phyloP scores from a whole-genome alignment of 1,284 basidiomycete species.

The Apiotrichum porosum region DNA sequence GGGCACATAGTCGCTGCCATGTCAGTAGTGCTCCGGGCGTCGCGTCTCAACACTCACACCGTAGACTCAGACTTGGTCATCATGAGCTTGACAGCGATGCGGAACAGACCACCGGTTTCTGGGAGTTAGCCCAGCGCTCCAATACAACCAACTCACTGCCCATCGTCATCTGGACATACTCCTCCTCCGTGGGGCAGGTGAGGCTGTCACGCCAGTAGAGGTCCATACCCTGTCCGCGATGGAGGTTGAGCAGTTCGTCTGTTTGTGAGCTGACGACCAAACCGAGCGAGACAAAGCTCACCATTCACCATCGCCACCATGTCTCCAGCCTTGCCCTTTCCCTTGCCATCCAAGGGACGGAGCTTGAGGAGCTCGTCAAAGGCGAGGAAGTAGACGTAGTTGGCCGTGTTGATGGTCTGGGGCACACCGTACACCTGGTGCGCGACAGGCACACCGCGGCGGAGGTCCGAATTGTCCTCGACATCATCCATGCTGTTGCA shows the following conservation, averaged over 20 bases:
- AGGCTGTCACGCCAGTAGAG: conserved; percentile 90
- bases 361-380: conserved; percentile 71
- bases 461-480: conserved; percentile 87
- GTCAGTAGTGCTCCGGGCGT: conserved; percentile 7
- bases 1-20: conserved; percentile 73
- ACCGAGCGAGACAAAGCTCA: too few relatives aligned
- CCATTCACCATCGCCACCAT: conserved; percentile 58
- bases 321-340: conserved; percentile 51
- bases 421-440: conserved; percentile 95
- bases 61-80: conserved; percentile 64
- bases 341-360: conserved; percentile 41
- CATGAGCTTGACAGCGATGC: conserved; percentile 93
- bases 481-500: conserved; percentile 83
- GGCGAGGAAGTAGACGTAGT: conserved; percentile 92
- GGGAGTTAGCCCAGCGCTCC: background rate
- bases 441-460: conserved; percentile 79
- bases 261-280: conserved; percentile 6
- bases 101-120: conserved; percentile 94
- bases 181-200: conserved; percentile 87
- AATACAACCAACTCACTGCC: conserved; percentile 62
- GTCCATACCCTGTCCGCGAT: conserved; percentile 93
- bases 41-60: conserved; percentile 53
- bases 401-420: conserved; percentile 95
- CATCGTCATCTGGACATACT: conserved; percentile 94
- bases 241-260: conserved; percentile 84